Evolutionary conservation across 2,329 filamentous ascomycete species (phyloP).

Genomic region (Arthrobotrys conoides): DNA sequence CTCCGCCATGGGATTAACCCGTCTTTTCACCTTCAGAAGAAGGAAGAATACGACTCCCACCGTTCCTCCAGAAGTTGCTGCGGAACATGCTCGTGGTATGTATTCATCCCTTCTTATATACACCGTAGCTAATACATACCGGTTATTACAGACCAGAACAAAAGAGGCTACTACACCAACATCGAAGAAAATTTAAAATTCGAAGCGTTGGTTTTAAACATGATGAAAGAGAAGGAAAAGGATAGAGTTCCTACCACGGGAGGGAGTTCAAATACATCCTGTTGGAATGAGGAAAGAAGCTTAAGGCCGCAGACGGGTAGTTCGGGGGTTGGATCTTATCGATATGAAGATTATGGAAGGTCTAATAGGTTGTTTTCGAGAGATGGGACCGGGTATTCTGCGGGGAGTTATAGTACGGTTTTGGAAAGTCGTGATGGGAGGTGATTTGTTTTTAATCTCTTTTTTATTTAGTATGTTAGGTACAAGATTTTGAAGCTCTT

Average conservation of each 20-base stretch:
- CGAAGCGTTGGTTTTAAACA: constrained; percentile 44
- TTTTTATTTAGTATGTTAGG: background rate
- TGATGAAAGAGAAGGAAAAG: constrained; percentile 45
- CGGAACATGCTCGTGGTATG: constrained; percentile 5
- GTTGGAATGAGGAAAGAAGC: background rate
- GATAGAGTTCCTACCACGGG: background rate
- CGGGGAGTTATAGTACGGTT: background rate
- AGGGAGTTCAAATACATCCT: background rate
- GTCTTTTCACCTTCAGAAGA: background rate
- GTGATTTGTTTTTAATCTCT: background rate
- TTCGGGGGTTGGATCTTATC: background rate
- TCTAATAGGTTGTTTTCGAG: background rate
- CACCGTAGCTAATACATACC: background rate
- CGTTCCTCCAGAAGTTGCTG: background rate
- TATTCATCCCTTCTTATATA: background rate
- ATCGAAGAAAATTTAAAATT: constrained; percentile 43
- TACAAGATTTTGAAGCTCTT: background rate
- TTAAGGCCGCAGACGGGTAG: background rate
- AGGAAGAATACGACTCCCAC: background rate
- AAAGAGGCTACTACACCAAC: constrained; percentile 30
- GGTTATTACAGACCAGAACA: constrained; percentile 4
- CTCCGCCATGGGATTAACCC: background rate
- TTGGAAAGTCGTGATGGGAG: too few relatives aligned
- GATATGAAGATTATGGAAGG: background rate
- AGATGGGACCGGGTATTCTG: background rate